Evolutionary conservation across 2,329 filamentous ascomycete genomes (phyloP).

Genomic region (Ramularia endophylla): DNA sequence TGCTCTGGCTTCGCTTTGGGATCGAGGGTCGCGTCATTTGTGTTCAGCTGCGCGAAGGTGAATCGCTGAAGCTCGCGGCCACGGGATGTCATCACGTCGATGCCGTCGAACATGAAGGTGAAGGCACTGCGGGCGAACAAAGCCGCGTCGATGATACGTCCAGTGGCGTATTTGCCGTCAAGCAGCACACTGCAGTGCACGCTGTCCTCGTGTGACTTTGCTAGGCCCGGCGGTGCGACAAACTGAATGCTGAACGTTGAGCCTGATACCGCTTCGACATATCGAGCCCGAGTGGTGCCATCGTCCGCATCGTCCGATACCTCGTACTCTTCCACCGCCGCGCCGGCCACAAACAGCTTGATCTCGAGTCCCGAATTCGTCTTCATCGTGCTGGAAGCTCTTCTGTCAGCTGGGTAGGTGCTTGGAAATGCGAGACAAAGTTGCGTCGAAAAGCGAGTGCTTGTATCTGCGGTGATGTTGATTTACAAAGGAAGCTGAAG

Average conservation of each 20-base stretch:
- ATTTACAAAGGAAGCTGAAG: too few relatives aligned
- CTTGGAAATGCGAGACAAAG: too few relatives aligned
- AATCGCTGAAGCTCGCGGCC: background rate
- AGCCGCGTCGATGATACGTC: background rate
- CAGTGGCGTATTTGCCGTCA: background rate
- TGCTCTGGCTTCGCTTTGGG: background rate
- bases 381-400: too few relatives aligned
- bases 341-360: background rate
- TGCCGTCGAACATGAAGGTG: background rate
- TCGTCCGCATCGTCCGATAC: background rate
- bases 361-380: background rate
- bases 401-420: too few relatives aligned
- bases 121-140: background rate
- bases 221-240: background rate
- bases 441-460: too few relatives aligned
- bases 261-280: background rate
- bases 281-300: background rate
- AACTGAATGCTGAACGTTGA: background rate
- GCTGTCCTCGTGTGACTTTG: background rate
- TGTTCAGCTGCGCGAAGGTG: background rate
- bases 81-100: background rate
- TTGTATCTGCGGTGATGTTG: too few relatives aligned
- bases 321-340: background rate
- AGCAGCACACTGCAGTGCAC: background rate
- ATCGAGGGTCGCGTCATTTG: background rate